phyloP scores from a whole-genome alignment of 1,139 yeast species.

The Arxiozyma slooffiae region DNA sequence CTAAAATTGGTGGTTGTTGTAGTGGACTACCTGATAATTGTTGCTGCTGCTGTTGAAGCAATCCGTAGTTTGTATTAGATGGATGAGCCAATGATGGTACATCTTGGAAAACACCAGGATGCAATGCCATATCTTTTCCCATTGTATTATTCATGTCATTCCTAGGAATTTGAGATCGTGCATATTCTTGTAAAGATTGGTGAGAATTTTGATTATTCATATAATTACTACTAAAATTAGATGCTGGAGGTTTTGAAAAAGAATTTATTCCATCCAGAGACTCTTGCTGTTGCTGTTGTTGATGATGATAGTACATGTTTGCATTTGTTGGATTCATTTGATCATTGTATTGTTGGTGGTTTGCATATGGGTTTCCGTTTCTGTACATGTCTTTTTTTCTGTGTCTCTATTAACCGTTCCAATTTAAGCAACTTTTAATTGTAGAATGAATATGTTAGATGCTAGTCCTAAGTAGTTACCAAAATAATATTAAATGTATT shows the following conservation, averaged over 20 bases:
- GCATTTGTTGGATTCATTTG: slow-evolving; percentile 5
- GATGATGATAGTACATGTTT: slow-evolving; percentile 2
- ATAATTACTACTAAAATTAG: slow-evolving; percentile 30
- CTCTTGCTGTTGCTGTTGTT: slow-evolving; percentile 15
- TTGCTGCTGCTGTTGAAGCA: slow-evolving; percentile 9
- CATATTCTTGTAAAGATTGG: slow-evolving; percentile 32
- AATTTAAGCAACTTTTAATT: neutral
- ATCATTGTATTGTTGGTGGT: slow-evolving; percentile 2
- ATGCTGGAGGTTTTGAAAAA: slow-evolving; percentile 23
- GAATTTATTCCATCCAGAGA: slow-evolving; percentile 16
- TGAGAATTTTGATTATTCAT: slow-evolving; percentile 33
- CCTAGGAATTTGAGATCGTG: slow-evolving; percentile 14
- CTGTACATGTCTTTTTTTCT: neutral
- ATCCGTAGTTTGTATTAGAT: slow-evolving; percentile 19
- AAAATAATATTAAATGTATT: too few relatives aligned
- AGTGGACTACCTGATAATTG: neutral
- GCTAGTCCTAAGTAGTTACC: neutral
- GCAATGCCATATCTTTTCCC: slow-evolving; percentile 1
- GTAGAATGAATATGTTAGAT: too few relatives aligned
- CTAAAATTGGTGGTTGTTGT: slow-evolving; percentile 19
- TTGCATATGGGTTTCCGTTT: slow-evolving; percentile 3
- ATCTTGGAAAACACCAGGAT: slow-evolving; percentile 23
- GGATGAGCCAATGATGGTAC: slow-evolving; percentile 25
- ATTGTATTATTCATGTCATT: neutral
- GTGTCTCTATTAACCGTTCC: neutral